Evolutionary conservation across 148 eudicot species (phyloP).

Genomic region (Amaranthus hypochondriacus): DNA sequence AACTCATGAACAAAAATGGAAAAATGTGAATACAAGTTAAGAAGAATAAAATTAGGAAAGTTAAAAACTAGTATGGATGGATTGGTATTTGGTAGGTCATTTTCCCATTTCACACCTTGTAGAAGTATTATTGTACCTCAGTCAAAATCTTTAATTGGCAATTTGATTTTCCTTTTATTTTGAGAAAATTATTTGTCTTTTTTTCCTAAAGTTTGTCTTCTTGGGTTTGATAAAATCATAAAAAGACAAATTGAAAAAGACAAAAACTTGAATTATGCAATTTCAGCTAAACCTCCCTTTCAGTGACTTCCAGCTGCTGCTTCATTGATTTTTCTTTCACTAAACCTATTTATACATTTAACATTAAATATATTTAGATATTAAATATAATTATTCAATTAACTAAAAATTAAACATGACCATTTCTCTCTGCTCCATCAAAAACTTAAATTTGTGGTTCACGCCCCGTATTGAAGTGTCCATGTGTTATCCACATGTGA

Average conservation of each 20-base stretch:
- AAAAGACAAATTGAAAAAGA: conserved; percentile 9
- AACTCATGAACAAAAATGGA: too few species aligned
- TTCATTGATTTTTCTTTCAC: not conserved
- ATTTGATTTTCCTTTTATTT: not conserved
- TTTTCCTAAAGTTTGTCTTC: not conserved
- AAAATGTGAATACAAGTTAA: too few species aligned
- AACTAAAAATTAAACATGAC: conserved; percentile 1
- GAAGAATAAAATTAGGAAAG: not conserved
- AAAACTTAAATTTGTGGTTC: too few species aligned
- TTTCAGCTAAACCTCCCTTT: conserved; percentile 17
- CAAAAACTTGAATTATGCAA: conserved; percentile 14
- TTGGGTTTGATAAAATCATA: conserved; percentile 21
- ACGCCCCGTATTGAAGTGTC: too few species aligned
- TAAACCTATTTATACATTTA: not conserved
- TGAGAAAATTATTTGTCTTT: not conserved
- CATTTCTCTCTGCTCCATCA: not conserved
- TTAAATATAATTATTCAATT: too few species aligned
- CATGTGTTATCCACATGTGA: too few species aligned
- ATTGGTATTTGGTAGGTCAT: not conserved
- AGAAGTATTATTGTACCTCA: not conserved
- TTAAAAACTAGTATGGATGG: not conserved
- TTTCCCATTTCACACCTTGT: not conserved
- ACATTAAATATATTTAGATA: too few species aligned
- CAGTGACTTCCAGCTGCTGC: conserved; percentile 9
- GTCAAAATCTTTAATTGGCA: conserved; percentile 1